Percentiles rank a stretch among this genome's conserved stretches.
phyloP scores from a whole-genome alignment of 345 rosid genomes.

The Mangifera indica region DNA sequence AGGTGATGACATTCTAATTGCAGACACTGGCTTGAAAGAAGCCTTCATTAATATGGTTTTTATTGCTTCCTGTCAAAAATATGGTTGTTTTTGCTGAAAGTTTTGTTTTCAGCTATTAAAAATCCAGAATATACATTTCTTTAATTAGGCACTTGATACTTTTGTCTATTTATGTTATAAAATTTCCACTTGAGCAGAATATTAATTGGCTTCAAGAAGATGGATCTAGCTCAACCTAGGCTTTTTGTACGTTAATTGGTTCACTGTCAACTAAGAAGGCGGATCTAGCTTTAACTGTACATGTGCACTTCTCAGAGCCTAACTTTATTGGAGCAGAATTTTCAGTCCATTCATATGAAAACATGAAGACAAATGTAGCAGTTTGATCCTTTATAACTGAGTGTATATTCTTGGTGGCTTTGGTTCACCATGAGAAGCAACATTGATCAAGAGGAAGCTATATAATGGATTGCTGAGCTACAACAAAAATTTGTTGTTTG shows the following conservation, averaged over 20 bases:
- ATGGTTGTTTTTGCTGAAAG: neutral
- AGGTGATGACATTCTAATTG: neutral
- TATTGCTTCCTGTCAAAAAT: neutral
- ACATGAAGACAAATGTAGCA: neutral
- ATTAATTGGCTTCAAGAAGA: slow-evolving; percentile 46
- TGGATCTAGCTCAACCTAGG: slow-evolving; percentile 29
- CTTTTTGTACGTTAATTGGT: slow-evolving; percentile 3
- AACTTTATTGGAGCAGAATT: slow-evolving; percentile 9
- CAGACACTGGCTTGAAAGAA: slow-evolving; percentile 1
- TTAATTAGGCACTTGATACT: neutral
- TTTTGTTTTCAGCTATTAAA: slow-evolving; percentile 7
- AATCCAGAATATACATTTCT: slow-evolving; percentile 4
- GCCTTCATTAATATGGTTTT: neutral
- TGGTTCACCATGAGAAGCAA: neutral
- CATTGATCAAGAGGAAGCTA: neutral
- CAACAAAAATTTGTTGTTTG: slow-evolving; percentile 1
- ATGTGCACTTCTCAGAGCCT: neutral
- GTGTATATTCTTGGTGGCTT: neutral
- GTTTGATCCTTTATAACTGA: slow-evolving; percentile 7
- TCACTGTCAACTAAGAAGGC: slow-evolving; percentile 1
- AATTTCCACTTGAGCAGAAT: slow-evolving; percentile 38
- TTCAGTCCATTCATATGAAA: neutral
- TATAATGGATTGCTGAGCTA: neutral
- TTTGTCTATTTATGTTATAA: slow-evolving; percentile 13
- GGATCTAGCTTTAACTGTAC: neutral